Base-by-base conservation (phyloP, 192 early-diverging fungal genomes). In the Podila epicladia region DNA sequence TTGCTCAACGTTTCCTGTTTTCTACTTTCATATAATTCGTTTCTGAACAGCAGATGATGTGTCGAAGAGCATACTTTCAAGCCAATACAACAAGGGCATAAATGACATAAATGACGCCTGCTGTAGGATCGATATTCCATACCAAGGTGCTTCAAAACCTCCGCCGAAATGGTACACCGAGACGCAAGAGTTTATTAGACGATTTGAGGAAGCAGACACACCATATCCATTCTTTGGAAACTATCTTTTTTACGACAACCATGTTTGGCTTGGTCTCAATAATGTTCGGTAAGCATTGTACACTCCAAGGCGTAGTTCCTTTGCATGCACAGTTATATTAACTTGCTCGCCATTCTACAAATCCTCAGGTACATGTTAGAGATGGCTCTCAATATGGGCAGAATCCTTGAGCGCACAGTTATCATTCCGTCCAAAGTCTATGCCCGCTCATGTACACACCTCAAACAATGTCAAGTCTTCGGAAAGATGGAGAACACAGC, bases 191-290 rank as follows among this genome's bases (percentile, higher is more conserved):
- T 64, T 64, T 45, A 64, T 64, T 64, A 64, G 26, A 28, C 62
- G 62, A 24, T 45, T 64, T 6, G 62, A 64, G 62, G 49, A 45
- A n/a, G 62, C 28, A 22, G 62, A 64, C 0, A 37, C 41, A 45
- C 62, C 62, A 45, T 64, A 64, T 45, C 62, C 62, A 45, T 64
- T 64, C 62, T 64, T 62, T 41, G 38, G 38, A 41, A 41, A 41
- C 38, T 41, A 41, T 41, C 38, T 41, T 41, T 41, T 57, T n/a
- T 57, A 24, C 20, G 53, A 57, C 53, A 26, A 6, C 24, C 53
- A 57, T 26, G 24, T 57, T 26, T 57, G 53, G 53, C 53, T 57
- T 57, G 53, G 53, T 20, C 53, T 57, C n/a, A 57, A 57, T 26
- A 57, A 57, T 9, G 6, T 57, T 26, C 20, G 53, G 53, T 57